Percentiles rank a stretch among this genome's conserved stretches.
Evolutionary conservation across 768 basidiomycete genomes (phyloP).

Genomic region (Auricularia cornea): DNA sequence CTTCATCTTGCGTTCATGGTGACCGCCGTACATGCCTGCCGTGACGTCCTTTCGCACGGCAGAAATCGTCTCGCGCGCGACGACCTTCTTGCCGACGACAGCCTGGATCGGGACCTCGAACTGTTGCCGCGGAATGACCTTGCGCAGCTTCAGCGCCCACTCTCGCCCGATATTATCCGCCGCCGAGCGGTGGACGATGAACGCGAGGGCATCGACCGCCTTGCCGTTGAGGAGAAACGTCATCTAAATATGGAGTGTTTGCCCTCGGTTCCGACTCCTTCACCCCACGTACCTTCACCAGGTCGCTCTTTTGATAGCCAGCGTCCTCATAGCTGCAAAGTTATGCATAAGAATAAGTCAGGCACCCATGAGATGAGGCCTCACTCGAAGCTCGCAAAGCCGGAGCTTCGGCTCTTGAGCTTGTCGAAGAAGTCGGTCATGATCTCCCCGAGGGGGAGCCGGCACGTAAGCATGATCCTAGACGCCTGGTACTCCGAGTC

Average conservation of each 20-base stretch:
- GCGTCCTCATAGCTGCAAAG: conserved; percentile 81
- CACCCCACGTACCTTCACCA: conserved; percentile 62
- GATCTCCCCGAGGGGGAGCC: conserved; percentile 84
- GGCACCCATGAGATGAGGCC: background rate
- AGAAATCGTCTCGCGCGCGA: conserved; percentile 83
- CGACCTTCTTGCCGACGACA: conserved; percentile 73
- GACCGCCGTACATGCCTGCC: conserved; percentile 88
- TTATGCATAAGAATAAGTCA: background rate
- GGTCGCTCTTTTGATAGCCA: conserved; percentile 72
- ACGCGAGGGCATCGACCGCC: conserved; percentile 86
- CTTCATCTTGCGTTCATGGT: conserved; percentile 90
- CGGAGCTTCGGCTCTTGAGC: conserved; percentile 86
- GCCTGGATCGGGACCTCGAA: conserved; percentile 97
- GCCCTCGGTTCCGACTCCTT: background rate
- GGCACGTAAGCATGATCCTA: conserved; percentile 74
- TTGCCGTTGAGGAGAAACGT: conserved; percentile 81
- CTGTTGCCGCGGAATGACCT: conserved; percentile 84
- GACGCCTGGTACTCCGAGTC: conserved; percentile 47
- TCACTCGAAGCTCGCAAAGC: conserved; percentile 87
- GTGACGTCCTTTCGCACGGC: conserved; percentile 89
- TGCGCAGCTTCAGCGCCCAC: conserved; percentile 92
- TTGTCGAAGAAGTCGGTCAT: conserved; percentile 94
- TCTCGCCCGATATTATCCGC: conserved; percentile 64
- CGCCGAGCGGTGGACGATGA: conserved; percentile 79
- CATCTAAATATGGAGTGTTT: conserved; percentile 46